Percentiles rank a stretch among this genome's conserved stretches.
Evolutionary conservation across 495 filamentous ascomycete species (phyloP).

Genomic region (Tuber indicum): DNA sequence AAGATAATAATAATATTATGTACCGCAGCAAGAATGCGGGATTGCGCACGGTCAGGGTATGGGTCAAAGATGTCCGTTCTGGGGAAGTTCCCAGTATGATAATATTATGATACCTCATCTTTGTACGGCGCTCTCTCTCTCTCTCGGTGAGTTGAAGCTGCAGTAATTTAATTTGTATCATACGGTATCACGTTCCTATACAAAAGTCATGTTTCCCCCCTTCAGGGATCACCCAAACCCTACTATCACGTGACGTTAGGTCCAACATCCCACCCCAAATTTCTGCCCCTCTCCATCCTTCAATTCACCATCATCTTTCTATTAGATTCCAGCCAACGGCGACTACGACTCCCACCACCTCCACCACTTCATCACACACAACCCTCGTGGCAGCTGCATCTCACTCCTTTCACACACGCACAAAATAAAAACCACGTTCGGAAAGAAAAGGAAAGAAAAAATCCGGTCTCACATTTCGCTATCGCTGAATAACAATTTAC

Average conservation of each 20-base stretch:
- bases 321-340: not conserved
- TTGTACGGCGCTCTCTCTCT: not conserved
- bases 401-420: not conserved
- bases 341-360: not conserved
- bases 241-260: not conserved
- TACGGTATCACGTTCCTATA: not conserved
- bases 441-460: conserved; percentile 10
- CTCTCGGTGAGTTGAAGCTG: not conserved
- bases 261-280: not conserved
- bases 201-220: not conserved
- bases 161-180: not conserved
- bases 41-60: not conserved
- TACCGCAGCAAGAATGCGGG: not conserved
- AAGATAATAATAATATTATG: not conserved
- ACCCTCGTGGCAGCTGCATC: not conserved
- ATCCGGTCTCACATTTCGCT: not conserved
- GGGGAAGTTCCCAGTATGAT: not conserved
- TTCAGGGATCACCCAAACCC: not conserved
- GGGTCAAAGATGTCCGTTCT: not conserved
- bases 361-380: conserved; percentile 3
- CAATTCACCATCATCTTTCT: not conserved
- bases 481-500: not conserved
- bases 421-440: conserved; percentile 4
- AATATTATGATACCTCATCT: not conserved
- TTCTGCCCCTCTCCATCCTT: conserved; percentile 3